These are phyloP conservation scores for Vachellia pachyceras DNA, from an alignment of 306 rosid species.

Conservation along the genomic window DNA sequence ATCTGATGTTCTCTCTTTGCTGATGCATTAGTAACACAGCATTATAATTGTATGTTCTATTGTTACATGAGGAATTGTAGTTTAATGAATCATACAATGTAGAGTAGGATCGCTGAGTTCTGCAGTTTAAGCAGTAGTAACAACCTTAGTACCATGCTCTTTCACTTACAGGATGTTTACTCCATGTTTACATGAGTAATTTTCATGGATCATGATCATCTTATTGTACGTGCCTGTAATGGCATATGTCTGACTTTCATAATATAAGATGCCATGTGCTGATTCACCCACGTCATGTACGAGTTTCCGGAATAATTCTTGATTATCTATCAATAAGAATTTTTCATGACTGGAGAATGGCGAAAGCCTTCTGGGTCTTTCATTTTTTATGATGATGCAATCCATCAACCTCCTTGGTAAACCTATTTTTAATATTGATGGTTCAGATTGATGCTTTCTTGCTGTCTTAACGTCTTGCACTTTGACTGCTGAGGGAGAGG, in stretches of 20 bases:
- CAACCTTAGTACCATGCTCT: constrained; percentile 15
- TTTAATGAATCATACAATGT: background rate
- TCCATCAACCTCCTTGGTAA: too few relatives aligned
- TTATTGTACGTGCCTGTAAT: background rate
- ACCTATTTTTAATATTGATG: too few relatives aligned
- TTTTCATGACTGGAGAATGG: background rate
- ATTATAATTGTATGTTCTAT: background rate
- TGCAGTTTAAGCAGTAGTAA: too few relatives aligned
- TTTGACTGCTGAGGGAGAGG: background rate
- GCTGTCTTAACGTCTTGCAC: too few relatives aligned
- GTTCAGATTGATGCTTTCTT: too few relatives aligned
- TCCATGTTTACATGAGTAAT: background rate
- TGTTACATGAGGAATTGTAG: background rate
- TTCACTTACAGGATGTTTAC: constrained; percentile 8
- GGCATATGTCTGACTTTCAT: too few relatives aligned
- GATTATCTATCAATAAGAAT: constrained; percentile 2
- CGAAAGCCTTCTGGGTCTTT: too few relatives aligned
- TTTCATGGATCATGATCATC: background rate
- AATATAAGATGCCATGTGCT: too few relatives aligned
- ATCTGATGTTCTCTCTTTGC: background rate
- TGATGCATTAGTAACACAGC: constrained; percentile 2
- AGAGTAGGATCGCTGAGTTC: background rate
- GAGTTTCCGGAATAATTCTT: background rate
- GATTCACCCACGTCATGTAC: background rate
- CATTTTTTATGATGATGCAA: too few relatives aligned